These are phyloP conservation scores for Fraxinus xanthoxyloides DNA, from an alignment of 305 asterid species.

Conservation along the genomic window DNA sequence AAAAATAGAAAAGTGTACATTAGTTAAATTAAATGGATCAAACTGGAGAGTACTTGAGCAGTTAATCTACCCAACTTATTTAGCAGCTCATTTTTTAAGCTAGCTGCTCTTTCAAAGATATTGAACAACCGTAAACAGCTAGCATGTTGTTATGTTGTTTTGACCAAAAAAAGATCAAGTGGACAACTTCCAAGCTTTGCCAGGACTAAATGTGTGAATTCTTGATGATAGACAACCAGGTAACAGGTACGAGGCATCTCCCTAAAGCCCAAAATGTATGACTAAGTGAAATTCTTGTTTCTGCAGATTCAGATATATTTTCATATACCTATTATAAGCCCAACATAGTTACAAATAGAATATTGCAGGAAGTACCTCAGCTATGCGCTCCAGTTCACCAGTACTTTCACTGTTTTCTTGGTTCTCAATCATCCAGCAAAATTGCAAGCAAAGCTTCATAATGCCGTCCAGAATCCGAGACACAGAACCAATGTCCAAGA, in stretches of 20 bases:
- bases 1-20: neutral
- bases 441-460: conserved; percentile 88
- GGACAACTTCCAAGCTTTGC: neutral
- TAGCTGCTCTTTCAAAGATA: neutral
- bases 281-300: neutral
- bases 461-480: conserved; percentile 97
- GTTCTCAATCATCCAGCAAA: conserved; percentile 94
- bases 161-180: neutral
- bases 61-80: neutral
- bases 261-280: neutral
- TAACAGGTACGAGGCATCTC: neutral
- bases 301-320: neutral
- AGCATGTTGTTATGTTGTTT: neutral
- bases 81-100: neutral
- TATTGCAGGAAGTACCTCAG: conserved; percentile 61
- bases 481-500: conserved; percentile 97
- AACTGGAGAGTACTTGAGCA: neutral
- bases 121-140: neutral
- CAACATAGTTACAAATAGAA: conserved; percentile 20
- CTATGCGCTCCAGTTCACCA: conserved; percentile 73
- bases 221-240: neutral
- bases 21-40: neutral
- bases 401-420: conserved; percentile 64
- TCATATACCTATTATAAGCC: neutral
- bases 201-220: neutral